Evolutionary conservation across 2,329 filamentous ascomycete genomes (phyloP), one percentile per base, ranked within the genome.

Genomic region (Volutella citrinella): DNA sequence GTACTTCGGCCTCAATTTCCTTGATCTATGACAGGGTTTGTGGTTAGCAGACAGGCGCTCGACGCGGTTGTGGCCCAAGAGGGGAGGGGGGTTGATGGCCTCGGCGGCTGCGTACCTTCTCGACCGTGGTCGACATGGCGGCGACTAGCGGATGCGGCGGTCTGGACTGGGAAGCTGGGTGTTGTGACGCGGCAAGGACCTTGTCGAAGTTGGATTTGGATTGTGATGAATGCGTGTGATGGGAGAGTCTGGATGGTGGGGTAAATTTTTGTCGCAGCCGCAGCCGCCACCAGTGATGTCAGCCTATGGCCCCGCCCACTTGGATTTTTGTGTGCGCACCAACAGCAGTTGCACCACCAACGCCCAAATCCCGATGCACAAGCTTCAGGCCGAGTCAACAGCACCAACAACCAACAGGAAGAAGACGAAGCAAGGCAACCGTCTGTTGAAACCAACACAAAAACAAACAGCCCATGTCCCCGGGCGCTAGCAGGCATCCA

Each of bases 51-150:
- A 38, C 42, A 38, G 23, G 16, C 36, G n/a, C n/a, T n/a, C n/a
- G n/a, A n/a, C n/a, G n/a, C n/a, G n/a, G 25, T 42, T 25, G 38
- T 39, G 36, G 23, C 21, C 23, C 32, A 26, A 22, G 29, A 23
- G 19, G 13, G 20, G 30, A 19, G 22, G 27, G 34, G 28, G 28
- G 37, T 34, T 16, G 21, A 13, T 30, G 21, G 25, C 19, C 27
- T 15, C 26, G 31, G 27, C 27, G 29, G 39, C 27, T 27, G 56
- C 76, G 51, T 61, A 87, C 88, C 84, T 97, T 97, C 57, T 97
- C 91, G 63, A 96, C 89, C 25, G 91, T 97, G 42, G 91, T 97
- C 76, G 91, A 76, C 93, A 97, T 97, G 57, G 65, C 85, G 72
- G 61, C 49, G 49, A 42, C 32, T 45, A 24, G 33, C 39, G 36